phyloP scores from a whole-genome alignment of 2,329 filamentous ascomycete species.

The Ceratocystis albifundus region DNA sequence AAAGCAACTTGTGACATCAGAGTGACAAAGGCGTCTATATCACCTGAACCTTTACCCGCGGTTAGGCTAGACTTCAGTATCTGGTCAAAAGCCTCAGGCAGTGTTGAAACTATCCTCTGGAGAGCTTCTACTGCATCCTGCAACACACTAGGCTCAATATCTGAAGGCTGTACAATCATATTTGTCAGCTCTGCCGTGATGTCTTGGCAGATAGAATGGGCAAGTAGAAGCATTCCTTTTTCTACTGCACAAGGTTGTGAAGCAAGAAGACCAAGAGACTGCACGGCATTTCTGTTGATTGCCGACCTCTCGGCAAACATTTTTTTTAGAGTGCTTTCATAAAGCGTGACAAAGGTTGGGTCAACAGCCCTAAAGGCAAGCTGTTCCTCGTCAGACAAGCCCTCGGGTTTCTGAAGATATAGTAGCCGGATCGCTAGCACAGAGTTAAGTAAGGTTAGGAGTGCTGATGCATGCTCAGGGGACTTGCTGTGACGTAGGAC shows the following conservation, averaged over 20 bases:
- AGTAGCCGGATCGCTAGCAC: conserved; percentile 38
- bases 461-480: conserved; percentile 39
- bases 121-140: conserved; percentile 35
- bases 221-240: conserved; percentile 29
- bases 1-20: conserved; percentile 38
- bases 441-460: conserved; percentile 41
- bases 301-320: conserved; percentile 32
- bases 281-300: conserved; percentile 35
- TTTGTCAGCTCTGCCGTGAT: conserved; percentile 30
- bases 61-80: conserved; percentile 23
- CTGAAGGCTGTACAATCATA: conserved; percentile 27
- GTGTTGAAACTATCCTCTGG: conserved; percentile 32
- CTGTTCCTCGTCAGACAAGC: conserved; percentile 31
- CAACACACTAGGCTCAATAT: conserved; percentile 31
- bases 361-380: conserved; percentile 32
- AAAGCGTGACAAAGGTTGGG: conserved; percentile 33
- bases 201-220: conserved; percentile 30
- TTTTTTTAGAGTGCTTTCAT: conserved; percentile 27
- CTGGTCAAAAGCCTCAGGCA: conserved; percentile 30
- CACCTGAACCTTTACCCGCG: conserved; percentile 2
- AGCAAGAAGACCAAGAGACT: conserved; percentile 37
- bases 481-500: conserved; percentile 42
- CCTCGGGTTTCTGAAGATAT: conserved; percentile 28
- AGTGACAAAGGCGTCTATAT: conserved; percentile 28
- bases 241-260: conserved; percentile 31